Conservation (phyloP, 305 asterid species). For the Solanum hybrid region DNA sequence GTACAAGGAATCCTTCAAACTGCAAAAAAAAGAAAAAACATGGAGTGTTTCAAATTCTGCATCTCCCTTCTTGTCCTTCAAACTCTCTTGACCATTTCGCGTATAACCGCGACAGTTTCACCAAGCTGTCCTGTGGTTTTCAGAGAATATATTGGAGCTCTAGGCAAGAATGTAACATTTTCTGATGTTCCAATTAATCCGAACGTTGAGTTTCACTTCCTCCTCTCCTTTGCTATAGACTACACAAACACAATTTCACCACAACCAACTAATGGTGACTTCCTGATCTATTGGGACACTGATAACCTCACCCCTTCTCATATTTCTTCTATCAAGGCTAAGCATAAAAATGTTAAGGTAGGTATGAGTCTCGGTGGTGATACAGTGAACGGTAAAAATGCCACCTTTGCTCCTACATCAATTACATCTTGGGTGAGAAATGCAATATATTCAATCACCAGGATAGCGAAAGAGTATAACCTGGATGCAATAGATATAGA, state of each 20-base stretch:
- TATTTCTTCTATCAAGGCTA: conserved; percentile 39
- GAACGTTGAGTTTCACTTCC: conserved; percentile 45
- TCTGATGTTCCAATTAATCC: conserved; percentile 56
- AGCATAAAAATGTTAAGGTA: conserved; percentile 41
- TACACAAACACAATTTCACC: conserved; percentile 33
- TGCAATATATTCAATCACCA: conserved; percentile 38
- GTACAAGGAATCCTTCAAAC: neutral
- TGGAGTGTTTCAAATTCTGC: conserved; percentile 27
- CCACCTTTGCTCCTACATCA: conserved; percentile 30
- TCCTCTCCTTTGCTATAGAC: conserved; percentile 69
- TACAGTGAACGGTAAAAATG: conserved; percentile 7
- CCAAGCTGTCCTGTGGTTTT: conserved; percentile 23
- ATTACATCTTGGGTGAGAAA: conserved; percentile 39
- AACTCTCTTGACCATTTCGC: neutral
- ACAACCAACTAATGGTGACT: conserved; percentile 45
- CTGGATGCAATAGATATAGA: conserved; percentile 55
- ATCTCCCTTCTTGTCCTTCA: conserved; percentile 19
- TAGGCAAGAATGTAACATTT: conserved; percentile 33
- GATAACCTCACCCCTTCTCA: conserved; percentile 39
- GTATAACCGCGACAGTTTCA: neutral
- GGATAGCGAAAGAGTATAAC: conserved; percentile 26
- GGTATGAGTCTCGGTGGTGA: conserved; percentile 65
- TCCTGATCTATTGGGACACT: conserved; percentile 45
- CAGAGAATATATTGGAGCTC: conserved; percentile 62
- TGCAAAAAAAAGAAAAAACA: neutral